Evolutionary conservation across 169 alveolate genomes (phyloP).

Genomic region (Miamiensis avidus): DNA sequence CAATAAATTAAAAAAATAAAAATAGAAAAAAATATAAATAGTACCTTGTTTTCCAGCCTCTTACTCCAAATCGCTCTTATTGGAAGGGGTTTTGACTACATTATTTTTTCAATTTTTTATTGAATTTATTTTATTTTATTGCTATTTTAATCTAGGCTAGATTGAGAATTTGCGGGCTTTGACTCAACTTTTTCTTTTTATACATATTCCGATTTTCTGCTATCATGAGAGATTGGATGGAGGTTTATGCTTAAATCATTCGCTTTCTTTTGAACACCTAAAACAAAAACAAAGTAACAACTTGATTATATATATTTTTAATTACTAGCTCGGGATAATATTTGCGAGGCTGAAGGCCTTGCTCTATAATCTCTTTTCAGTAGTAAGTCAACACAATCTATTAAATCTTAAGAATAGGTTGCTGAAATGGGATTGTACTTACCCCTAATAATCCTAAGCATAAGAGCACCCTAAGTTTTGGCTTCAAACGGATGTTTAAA

Average conservation of each 20-base stretch:
- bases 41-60: too few relatives aligned
- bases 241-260: neutral
- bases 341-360: constrained; percentile 74
- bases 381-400: constrained; percentile 62
- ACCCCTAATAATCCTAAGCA: constrained; percentile 82
- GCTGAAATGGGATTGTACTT: constrained; percentile 71
- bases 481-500: constrained; percentile 91
- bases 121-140: too few relatives aligned
- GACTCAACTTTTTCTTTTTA: constrained; percentile 15
- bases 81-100: too few relatives aligned
- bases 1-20: too few relatives aligned
- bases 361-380: constrained; percentile 61
- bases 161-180: too few relatives aligned
- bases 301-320: constrained; percentile 17
- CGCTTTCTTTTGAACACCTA: constrained; percentile 32
- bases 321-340: constrained; percentile 55
- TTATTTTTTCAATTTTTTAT: too few relatives aligned
- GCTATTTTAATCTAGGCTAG: too few relatives aligned
- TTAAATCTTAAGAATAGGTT: constrained; percentile 65
- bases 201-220: neutral
- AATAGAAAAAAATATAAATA: too few relatives aligned
- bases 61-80: too few relatives aligned
- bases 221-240: constrained; percentile 3
- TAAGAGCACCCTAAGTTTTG: constrained; percentile 84
- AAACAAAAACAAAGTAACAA: constrained; percentile 17